phyloP scores from a whole-genome alignment of 2,329 filamentous ascomycete species.

The Diplodia mutila region DNA sequence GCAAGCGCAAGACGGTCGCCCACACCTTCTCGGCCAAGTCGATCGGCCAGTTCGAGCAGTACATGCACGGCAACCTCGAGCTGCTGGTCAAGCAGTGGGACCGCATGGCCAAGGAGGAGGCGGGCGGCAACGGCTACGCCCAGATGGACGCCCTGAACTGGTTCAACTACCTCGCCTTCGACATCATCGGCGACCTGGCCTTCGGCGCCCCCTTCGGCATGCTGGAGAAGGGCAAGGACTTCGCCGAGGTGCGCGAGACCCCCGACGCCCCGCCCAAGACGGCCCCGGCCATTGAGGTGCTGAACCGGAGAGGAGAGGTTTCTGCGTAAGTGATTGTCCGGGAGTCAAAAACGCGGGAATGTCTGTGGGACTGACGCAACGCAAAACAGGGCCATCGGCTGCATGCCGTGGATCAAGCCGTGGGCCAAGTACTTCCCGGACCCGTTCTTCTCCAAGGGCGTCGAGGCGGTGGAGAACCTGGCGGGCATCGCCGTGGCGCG shows the following conservation, averaged over 20 bases:
- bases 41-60: slow-evolving; percentile 83
- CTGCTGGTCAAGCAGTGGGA: slow-evolving; percentile 76
- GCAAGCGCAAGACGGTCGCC: slow-evolving; percentile 86
- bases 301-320: slow-evolving; percentile 87
- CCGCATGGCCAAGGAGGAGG: slow-evolving; percentile 58
- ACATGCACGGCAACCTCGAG: slow-evolving; percentile 79
- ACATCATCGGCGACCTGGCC: slow-evolving; percentile 66
- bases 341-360: no score
- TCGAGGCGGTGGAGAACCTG: slow-evolving; percentile 75
- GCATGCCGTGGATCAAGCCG: slow-evolving; percentile 73
- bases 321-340: slow-evolving; percentile 62
- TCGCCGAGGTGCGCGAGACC: slow-evolving; percentile 71
- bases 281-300: slow-evolving; percentile 80
- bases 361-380: background rate
- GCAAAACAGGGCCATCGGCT: slow-evolving; percentile 67
- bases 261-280: slow-evolving; percentile 67
- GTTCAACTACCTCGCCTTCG: slow-evolving; percentile 73
- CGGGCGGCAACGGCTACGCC: slow-evolving; percentile 62
- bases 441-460: slow-evolving; percentile 75
- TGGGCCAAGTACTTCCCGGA: slow-evolving; percentile 82
- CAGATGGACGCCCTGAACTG: slow-evolving; percentile 75
- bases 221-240: slow-evolving; percentile 74
- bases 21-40: slow-evolving; percentile 86
- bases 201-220: slow-evolving; percentile 83
- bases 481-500: slow-evolving; percentile 86